Evolutionary conservation across 176 grass and related monocot genomes (phyloP).

Genomic region (Guadua angustifolia): DNA sequence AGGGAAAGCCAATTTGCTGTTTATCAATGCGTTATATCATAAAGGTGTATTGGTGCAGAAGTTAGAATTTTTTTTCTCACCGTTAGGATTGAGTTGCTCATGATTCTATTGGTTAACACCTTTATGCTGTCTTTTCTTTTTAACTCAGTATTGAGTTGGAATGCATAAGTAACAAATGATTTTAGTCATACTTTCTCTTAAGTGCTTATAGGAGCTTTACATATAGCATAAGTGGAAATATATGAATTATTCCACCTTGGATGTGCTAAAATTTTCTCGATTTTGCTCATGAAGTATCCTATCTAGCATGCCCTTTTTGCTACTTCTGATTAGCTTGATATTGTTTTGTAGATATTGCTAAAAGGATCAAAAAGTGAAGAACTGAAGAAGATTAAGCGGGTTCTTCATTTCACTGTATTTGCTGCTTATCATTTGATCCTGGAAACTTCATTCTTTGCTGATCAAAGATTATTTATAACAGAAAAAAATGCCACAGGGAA

Average conservation of each 20-base stretch:
- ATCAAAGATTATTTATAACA: slow-evolving; percentile 72
- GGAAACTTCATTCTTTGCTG: slow-evolving; percentile 87
- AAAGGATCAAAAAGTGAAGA: slow-evolving; percentile 81
- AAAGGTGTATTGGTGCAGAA: neutral
- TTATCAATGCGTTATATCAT: neutral
- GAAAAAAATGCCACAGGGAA: slow-evolving; percentile 54
- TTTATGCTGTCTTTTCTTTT: neutral
- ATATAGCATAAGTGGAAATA: neutral
- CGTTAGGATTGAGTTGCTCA: neutral
- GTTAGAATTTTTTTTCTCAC: neutral
- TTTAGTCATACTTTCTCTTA: neutral
- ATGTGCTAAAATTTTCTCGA: neutral
- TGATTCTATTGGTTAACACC: slow-evolving; percentile 5
- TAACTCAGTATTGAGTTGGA: neutral
- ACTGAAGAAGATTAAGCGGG: slow-evolving; percentile 87
- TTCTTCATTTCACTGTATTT: slow-evolving; percentile 89
- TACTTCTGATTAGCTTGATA: slow-evolving; percentile 33
- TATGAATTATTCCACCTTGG: slow-evolving; percentile 23
- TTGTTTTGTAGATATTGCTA: slow-evolving; percentile 81
- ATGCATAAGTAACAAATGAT: slow-evolving; percentile 1
- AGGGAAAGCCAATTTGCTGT: neutral
- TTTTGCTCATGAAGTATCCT: slow-evolving; percentile 13
- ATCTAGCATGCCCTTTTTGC: neutral
- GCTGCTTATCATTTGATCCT: slow-evolving; percentile 94
- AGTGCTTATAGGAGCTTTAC: slow-evolving; percentile 11